These are phyloP conservation scores for Aspergillus mulundensis DNA, from an alignment of 495 filamentous ascomycete genomes.

Conservation along the genomic window DNA sequence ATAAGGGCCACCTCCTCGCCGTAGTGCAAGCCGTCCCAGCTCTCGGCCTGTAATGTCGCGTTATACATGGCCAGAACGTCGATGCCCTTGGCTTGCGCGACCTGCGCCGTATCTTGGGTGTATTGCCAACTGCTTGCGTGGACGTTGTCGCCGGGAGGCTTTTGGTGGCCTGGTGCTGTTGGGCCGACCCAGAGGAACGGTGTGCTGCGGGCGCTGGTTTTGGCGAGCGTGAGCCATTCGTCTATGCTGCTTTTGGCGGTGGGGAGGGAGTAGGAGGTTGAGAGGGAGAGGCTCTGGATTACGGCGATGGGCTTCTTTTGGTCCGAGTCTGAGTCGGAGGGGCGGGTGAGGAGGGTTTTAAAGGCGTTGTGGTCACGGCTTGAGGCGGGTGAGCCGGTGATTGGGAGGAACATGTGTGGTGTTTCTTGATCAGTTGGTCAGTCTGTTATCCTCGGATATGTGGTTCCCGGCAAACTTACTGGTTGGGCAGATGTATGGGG, in stretches of 20 bases:
- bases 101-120: conserved; percentile 32
- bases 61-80: conserved; percentile 48
- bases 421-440: conserved; percentile 27
- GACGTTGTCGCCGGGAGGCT: conserved; percentile 24
- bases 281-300: conserved; percentile 39
- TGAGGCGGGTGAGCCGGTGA: conserved; percentile 31
- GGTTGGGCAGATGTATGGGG: conserved; percentile 21
- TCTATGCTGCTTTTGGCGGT: conserved; percentile 38
- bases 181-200: conserved; percentile 50
- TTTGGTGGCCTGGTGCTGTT: conserved; percentile 41
- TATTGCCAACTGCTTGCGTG: conserved; percentile 44
- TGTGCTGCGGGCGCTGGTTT: conserved; percentile 30
- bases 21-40: conserved; percentile 40
- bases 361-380: conserved; percentile 22
- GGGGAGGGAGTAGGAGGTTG: conserved; percentile 31
- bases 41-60: conserved; percentile 42
- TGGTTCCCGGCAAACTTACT: conserved; percentile 14
- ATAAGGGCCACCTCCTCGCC: conserved; percentile 43
- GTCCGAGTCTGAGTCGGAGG: background rate
- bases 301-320: conserved; percentile 42
- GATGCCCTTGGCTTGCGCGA: conserved; percentile 34
- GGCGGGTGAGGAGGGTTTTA: conserved; percentile 22
- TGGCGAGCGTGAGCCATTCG: conserved; percentile 40
- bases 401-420: conserved; percentile 36
- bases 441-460: background rate